Conservation (phyloP, 2,329 filamentous ascomycete genomes). For the Annulohypoxylon truncatum region DNA sequence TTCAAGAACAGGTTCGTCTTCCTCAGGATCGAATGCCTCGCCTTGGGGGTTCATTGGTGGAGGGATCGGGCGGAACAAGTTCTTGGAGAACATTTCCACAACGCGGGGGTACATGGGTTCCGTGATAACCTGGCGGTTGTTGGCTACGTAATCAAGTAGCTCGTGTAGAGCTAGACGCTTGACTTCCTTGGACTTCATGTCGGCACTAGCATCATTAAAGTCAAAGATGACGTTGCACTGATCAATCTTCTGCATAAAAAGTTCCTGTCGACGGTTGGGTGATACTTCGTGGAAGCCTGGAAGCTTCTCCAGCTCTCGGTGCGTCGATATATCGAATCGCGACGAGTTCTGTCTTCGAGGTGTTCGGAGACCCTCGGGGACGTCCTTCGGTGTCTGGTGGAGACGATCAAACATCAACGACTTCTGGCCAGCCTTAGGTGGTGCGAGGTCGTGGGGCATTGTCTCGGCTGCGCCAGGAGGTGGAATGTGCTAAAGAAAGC, state of each 20-base stretch:
- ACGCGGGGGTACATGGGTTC: conserved; percentile 99
- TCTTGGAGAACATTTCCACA: conserved; percentile 99
- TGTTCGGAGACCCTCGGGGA: conserved; percentile 93
- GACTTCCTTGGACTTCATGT: conserved; percentile 99
- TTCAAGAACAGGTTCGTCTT: conserved; percentile 97
- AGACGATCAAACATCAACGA: conserved; percentile 88
- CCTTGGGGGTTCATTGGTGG: conserved; percentile 98
- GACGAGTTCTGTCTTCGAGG: conserved; percentile 98
- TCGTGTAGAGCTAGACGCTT: conserved; percentile 96
- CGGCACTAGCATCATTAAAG: conserved; percentile 96
- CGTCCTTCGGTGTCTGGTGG: conserved; percentile 94
- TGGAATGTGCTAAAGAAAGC: conserved; percentile 78
- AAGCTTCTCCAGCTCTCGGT: conserved; percentile 95
- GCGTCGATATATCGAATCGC: conserved; percentile 96
- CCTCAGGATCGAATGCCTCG: conserved; percentile 97
- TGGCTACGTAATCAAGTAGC: conserved; percentile 96
- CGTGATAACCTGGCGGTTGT: conserved; percentile 97
- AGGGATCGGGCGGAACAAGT: conserved; percentile 95
- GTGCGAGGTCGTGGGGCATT: conserved; percentile 96
- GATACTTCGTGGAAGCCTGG: conserved; percentile 98
- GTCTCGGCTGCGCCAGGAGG: conserved; percentile 95
- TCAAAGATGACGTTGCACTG: conserved; percentile 99
- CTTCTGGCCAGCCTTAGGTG: conserved; percentile 91
- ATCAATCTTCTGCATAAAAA: conserved; percentile 99
- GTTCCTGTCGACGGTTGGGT: conserved; percentile 91